Percentiles rank a stretch among this genome's conserved stretches.
These are phyloP conservation scores for Plenodomus lindquistii DNA, from an alignment of 2,329 filamentous ascomycete genomes.

Conservation along the genomic window DNA sequence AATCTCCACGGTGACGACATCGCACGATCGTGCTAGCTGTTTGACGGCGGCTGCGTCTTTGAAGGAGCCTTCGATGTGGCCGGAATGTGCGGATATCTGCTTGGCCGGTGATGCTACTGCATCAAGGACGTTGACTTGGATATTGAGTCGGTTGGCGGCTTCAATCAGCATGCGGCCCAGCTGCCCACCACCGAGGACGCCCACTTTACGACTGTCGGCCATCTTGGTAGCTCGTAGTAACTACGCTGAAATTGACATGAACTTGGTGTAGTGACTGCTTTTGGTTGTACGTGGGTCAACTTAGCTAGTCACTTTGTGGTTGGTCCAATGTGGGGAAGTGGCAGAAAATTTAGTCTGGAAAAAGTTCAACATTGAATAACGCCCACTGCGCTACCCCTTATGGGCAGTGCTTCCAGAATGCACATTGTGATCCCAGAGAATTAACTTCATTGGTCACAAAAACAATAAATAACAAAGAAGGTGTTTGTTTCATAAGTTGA, in stretches of 20 bases:
- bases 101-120: conserved; percentile 77
- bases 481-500: conserved; percentile 29
- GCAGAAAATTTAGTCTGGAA: conserved; percentile 28
- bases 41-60: conserved; percentile 79
- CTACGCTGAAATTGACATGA: conserved; percentile 8
- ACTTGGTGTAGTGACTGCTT: conserved; percentile 21
- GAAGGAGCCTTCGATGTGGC: conserved; percentile 85
- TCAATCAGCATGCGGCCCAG: conserved; percentile 94
- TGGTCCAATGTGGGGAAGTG: conserved; percentile 26
- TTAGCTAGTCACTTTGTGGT: conserved; percentile 13
- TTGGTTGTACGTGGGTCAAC: conserved; percentile 20
- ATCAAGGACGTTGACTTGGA: conserved; percentile 80
- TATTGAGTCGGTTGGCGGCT: conserved; percentile 77
- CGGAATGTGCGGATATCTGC: conserved; percentile 75
- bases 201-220: conserved; percentile 40
- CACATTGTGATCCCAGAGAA: too few relatives aligned
- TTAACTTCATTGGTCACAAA: background rate
- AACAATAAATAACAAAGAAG: conserved; percentile 4
- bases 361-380: conserved; percentile 7
- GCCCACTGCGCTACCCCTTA: conserved; percentile 1
- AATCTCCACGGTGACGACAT: conserved; percentile 90
- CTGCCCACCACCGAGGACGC: conserved; percentile 52
- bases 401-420: conserved; percentile 3
- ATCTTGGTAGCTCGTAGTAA: conserved; percentile 17
- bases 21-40: conserved; percentile 73